phyloP scores from a whole-genome alignment of 306 rosid species.

The Gastrolobium bilobum region DNA sequence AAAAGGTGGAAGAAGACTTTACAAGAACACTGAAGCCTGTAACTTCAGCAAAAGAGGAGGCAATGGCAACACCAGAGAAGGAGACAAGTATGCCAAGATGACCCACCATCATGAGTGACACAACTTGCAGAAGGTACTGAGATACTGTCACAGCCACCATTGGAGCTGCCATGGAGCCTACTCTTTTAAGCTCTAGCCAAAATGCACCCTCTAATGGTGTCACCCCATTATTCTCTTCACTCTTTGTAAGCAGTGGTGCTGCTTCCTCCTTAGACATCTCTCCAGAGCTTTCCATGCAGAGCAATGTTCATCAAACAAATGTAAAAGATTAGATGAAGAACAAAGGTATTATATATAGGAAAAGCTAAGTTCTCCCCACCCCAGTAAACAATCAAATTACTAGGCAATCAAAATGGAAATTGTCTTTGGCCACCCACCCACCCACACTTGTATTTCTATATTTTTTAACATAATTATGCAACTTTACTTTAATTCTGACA shows the following conservation, averaged over 20 bases:
- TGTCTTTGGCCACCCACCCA: no score
- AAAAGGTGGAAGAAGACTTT: constrained; percentile 3
- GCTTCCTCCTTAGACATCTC: constrained; percentile 50
- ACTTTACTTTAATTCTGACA: no score
- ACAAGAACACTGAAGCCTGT: constrained; percentile 62
- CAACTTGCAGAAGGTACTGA: constrained; percentile 58
- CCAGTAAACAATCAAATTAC: no score
- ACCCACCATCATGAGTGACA: constrained; percentile 60
- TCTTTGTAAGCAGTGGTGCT: constrained; percentile 38
- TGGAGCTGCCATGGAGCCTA: constrained; percentile 60
- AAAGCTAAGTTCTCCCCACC: no score
- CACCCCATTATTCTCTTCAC: constrained; percentile 26
- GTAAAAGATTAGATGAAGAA: no score
- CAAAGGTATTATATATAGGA: no score
- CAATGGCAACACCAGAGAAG: constrained; percentile 63
- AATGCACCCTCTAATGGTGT: constrained; percentile 36
- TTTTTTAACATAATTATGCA: no score
- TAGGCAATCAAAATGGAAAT: no score
- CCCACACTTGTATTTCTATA: no score
- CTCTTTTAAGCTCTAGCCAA: constrained; percentile 47
- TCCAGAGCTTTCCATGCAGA: constrained; percentile 8
- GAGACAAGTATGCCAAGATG: constrained; percentile 54
- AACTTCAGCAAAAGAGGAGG: constrained; percentile 58
- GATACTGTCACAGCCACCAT: constrained; percentile 58
- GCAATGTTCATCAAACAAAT: no score